A percentile compares a stretch with the other conserved stretches of the same genome.
Evolutionary conservation across 2,329 filamentous ascomycete species (phyloP).

Genomic region (Graphium sp.): DNA sequence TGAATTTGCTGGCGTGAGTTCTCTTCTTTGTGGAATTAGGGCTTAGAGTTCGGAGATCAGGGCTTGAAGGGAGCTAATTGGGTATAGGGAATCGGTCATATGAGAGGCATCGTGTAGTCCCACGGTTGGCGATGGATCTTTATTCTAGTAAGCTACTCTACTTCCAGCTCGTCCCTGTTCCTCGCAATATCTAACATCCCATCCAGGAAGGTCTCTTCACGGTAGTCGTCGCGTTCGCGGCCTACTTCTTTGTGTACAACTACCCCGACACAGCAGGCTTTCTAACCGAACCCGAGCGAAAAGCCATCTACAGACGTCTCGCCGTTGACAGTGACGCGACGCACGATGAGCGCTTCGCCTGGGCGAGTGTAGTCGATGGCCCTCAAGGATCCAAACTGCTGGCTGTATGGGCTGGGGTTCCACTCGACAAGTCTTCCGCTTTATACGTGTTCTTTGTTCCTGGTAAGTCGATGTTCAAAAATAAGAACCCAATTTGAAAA

Average conservation of each 20-base stretch:
- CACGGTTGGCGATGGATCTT: constrained; percentile 44
- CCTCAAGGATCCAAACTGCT: constrained; percentile 51
- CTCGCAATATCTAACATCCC: constrained; percentile 17
- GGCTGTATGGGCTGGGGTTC: constrained; percentile 55
- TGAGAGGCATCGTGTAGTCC: constrained; percentile 31
- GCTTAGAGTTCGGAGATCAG: too few species aligned
- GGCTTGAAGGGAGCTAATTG: too few species aligned
- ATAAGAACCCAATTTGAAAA: not conserved
- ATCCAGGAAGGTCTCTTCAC: constrained; percentile 35
- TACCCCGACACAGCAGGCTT: constrained; percentile 44
- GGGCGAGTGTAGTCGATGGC: constrained; percentile 48
- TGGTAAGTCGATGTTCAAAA: constrained; percentile 17
- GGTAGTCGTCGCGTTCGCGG: constrained; percentile 27
- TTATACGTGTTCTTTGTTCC: constrained; percentile 37
- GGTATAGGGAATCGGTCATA: constrained; percentile 37
- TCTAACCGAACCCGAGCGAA: constrained; percentile 33
- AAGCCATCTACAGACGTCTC: constrained; percentile 43
- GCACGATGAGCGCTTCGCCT: constrained; percentile 49
- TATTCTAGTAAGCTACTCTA: constrained; percentile 25
- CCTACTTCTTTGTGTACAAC: constrained; percentile 49
- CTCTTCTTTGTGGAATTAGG: too few species aligned
- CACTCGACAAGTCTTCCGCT: constrained; percentile 54
- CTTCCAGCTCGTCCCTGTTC: not conserved
- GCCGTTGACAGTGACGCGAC: constrained; percentile 54
- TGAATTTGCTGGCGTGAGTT: too few species aligned